Percentiles rank a stretch among this genome's conserved stretches.
These are phyloP conservation scores for Dictyostelium purpureum DNA, from an alignment of 78 protist species.

Conservation along the genomic window DNA sequence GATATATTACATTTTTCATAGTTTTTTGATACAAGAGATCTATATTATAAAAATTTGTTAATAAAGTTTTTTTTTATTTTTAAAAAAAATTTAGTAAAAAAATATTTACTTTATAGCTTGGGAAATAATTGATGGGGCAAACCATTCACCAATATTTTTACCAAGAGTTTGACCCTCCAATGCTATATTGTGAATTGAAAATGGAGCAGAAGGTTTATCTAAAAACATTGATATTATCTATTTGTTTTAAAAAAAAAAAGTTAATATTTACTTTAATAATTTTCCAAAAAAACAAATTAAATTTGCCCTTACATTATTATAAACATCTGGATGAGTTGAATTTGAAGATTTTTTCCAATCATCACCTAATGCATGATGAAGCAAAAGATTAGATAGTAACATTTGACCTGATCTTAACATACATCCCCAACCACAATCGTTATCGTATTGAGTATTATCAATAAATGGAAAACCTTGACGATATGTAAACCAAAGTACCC, in stretches of 20 bases:
- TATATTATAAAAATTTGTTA: background rate
- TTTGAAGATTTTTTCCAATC: conserved; percentile 17
- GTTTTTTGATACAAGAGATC: conserved; percentile 1
- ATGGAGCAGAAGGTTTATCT: conserved; percentile 83
- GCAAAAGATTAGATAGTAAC: conserved; percentile 47
- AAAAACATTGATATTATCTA: conserved; percentile 49
- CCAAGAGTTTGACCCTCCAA: conserved; percentile 61
- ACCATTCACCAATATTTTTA: conserved; percentile 87
- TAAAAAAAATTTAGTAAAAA: background rate
- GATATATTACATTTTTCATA: conserved; percentile 53
- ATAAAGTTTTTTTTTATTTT: background rate
- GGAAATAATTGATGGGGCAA: conserved; percentile 81
- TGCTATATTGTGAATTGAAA: conserved; percentile 83
- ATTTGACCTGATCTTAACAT: conserved; percentile 81
- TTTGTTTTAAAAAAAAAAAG: background rate
- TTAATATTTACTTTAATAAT: background rate
- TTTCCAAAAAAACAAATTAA: background rate
- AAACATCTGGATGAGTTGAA: background rate
- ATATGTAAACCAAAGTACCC: conserved; percentile 55
- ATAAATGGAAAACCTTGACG: conserved; percentile 70
- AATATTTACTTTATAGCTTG: conserved; percentile 56
- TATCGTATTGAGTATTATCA: conserved; percentile 50
- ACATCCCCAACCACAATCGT: conserved; percentile 84
- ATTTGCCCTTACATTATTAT: conserved; percentile 3
- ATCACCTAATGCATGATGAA: conserved; percentile 20